Conservation (phyloP, 805 yeast genomes). For the Lipomyces yamadae region DNA sequence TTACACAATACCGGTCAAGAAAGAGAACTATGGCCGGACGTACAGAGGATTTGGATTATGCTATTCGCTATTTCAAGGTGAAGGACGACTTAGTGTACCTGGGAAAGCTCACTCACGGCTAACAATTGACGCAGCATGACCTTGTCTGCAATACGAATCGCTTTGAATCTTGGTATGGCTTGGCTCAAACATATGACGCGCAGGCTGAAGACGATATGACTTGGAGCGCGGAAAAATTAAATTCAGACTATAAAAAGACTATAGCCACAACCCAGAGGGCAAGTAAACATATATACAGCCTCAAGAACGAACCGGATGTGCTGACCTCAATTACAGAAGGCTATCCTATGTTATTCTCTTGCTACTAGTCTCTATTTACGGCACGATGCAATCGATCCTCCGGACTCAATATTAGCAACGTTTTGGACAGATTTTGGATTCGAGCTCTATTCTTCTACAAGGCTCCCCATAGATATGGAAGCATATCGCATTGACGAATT, state of each 20-base stretch:
- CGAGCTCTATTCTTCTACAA: slow-evolving; percentile 53
- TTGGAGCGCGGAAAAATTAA: slow-evolving; percentile 88
- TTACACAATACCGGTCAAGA: slow-evolving; percentile 71
- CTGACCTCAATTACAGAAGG: slow-evolving; percentile 13
- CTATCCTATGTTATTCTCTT: slow-evolving; percentile 71
- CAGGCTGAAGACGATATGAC: slow-evolving; percentile 86
- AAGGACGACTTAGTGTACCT: neutral
- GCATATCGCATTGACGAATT: slow-evolving; percentile 59
- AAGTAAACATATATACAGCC: slow-evolving; percentile 45
- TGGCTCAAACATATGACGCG: slow-evolving; percentile 78
- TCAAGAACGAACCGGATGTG: slow-evolving; percentile 43
- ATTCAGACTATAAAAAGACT: slow-evolving; percentile 60
- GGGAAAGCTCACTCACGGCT: neutral
- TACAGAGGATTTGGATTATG: slow-evolving; percentile 77
- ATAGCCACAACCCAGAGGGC: slow-evolving; percentile 67
- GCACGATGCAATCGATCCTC: slow-evolving; percentile 41
- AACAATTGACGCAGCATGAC: slow-evolving; percentile 51
- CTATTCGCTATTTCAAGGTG: slow-evolving; percentile 62
- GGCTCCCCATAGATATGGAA: slow-evolving; percentile 50
- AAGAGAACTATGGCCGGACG: slow-evolving; percentile 81
- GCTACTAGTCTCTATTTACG: slow-evolving; percentile 56
- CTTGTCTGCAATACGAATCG: slow-evolving; percentile 67
- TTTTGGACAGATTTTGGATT: slow-evolving; percentile 53
- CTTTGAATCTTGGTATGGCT: slow-evolving; percentile 82
- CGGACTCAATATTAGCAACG: slow-evolving; percentile 55